A percentile compares a stretch with the other conserved stretches of the same genome.
Evolutionary conservation across 495 filamentous ascomycete species (phyloP).

Genomic region (Aspergillus coremiiformis): DNA sequence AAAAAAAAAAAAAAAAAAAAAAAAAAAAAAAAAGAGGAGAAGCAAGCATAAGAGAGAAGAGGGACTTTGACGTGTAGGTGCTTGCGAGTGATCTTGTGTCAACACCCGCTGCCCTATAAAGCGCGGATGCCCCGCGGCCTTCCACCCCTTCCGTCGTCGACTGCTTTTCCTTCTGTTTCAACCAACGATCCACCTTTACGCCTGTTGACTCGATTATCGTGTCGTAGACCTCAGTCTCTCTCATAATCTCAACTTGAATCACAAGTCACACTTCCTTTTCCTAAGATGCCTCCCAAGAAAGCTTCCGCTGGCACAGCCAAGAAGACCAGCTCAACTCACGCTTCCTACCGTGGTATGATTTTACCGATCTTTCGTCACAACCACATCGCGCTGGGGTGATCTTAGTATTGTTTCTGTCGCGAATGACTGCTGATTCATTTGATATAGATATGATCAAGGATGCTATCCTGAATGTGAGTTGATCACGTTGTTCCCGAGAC

Average conservation of each 20-base stretch:
- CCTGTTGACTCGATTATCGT: conserved; percentile 13
- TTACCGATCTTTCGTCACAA: conserved; percentile 35
- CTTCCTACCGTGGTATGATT: conserved; percentile 56
- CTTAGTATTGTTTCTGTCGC: conserved; percentile 32
- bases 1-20: too few relatives aligned
- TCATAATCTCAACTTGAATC: conserved; percentile 10
- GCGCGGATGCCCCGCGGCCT: conserved; percentile 44
- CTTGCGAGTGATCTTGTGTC: conserved; percentile 37
- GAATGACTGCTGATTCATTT: conserved; percentile 41
- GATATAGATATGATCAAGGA: conserved; percentile 61
- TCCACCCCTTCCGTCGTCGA: conserved; percentile 32
- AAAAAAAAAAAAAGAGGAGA: conserved; percentile 9
- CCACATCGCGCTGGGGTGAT: conserved; percentile 36
- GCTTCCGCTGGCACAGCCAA: conserved; percentile 20
- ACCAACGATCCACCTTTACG: conserved; percentile 14
- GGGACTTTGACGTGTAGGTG: conserved; percentile 19
- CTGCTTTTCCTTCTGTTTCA: conserved; percentile 25
- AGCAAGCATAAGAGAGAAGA: too few relatives aligned
- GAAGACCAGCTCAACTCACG: conserved; percentile 40
- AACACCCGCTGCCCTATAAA: conserved; percentile 46
- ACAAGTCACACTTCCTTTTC: conserved; percentile 12
- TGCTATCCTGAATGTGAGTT: conserved; percentile 60
- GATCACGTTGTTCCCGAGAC: conserved; percentile 29
- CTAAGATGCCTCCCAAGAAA: conserved; percentile 51
- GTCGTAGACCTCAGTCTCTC: conserved; percentile 12